Percentiles rank a stretch among this genome's conserved stretches.
Conservation (phyloP, 371 early-diverging fungal species). For the Mortierella sp. region DNA sequence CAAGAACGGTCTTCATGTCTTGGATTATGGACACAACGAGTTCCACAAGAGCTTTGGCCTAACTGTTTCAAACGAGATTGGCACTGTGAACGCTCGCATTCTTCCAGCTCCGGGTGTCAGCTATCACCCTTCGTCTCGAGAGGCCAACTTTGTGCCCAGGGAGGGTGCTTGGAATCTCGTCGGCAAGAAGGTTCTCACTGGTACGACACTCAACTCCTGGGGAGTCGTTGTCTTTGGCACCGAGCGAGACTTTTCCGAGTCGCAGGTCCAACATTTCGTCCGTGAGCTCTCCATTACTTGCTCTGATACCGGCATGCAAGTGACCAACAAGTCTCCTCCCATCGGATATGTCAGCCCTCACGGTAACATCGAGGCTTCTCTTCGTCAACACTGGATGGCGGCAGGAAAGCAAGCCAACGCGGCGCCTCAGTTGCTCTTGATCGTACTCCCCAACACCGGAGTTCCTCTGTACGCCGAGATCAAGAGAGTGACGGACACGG, state of each 20-base stretch:
- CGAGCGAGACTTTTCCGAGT: conserved; percentile 40
- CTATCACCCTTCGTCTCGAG: conserved; percentile 72
- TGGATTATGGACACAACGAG: conserved; percentile 67
- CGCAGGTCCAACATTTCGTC: conserved; percentile 66
- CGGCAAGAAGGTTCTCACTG: conserved; percentile 84
- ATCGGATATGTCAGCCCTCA: conserved; percentile 79
- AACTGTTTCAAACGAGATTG: conserved; percentile 68
- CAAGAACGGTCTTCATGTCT: conserved; percentile 59
- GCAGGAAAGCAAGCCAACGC: conserved; percentile 78
- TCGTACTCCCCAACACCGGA: conserved; percentile 90
- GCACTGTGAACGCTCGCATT: conserved; percentile 70
- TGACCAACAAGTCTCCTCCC: conserved; percentile 74
- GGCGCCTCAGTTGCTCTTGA: conserved; percentile 82
- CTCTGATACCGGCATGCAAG: conserved; percentile 71
- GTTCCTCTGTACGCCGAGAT: conserved; percentile 92
- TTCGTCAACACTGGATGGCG: conserved; percentile 79
- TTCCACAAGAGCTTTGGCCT: conserved; percentile 77
- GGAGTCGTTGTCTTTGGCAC: conserved; percentile 76
- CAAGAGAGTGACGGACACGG: conserved; percentile 94
- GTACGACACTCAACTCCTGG: conserved; percentile 85
- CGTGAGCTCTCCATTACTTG: conserved; percentile 65
- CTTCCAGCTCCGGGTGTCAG: conserved; percentile 82
- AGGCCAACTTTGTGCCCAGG: conserved; percentile 75
- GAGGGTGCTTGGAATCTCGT: conserved; percentile 94
- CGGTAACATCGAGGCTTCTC: conserved; percentile 73